Evolutionary conservation across 1,284 basidiomycete genomes (phyloP).

Genomic region (Leccinum huronense): DNA sequence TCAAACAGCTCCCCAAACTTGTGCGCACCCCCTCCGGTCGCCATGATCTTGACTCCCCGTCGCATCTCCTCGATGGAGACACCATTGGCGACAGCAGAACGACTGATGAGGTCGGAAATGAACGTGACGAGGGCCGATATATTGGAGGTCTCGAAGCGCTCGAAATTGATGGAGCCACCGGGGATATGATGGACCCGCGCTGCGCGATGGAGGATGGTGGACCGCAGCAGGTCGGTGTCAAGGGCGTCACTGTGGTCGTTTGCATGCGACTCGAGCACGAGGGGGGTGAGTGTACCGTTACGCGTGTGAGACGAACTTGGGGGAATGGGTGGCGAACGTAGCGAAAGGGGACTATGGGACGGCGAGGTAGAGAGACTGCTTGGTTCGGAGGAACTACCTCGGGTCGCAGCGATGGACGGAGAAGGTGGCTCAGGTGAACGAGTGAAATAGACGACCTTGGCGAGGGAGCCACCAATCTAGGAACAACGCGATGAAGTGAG

Average conservation of each 20-base stretch:
- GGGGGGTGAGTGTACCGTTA: slow-evolving; percentile 82
- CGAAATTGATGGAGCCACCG: slow-evolving; percentile 96
- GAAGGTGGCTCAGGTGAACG: slow-evolving; percentile 78
- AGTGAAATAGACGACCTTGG: slow-evolving; percentile 99
- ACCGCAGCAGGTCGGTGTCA: slow-evolving; percentile 52
- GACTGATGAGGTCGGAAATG: slow-evolving; percentile 84
- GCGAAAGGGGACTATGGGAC: slow-evolving; percentile 33
- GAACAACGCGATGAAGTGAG: slow-evolving; percentile 7
- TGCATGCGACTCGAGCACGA: slow-evolving; percentile 57
- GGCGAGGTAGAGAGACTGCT: slow-evolving; percentile 53
- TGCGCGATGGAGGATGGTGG: slow-evolving; percentile 65
- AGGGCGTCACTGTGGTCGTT: slow-evolving; percentile 37
- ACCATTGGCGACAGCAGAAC: slow-evolving; percentile 84
- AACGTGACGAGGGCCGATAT: slow-evolving; percentile 87
- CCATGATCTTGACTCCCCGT: slow-evolving; percentile 93
- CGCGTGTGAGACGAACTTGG: slow-evolving; percentile 38
- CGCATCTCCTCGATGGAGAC: slow-evolving; percentile 93
- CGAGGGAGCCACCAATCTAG: slow-evolving; percentile 94
- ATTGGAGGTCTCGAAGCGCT: slow-evolving; percentile 93
- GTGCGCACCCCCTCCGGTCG: slow-evolving; percentile 97
- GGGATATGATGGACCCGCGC: slow-evolving; percentile 79
- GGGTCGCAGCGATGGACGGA: slow-evolving; percentile 60
- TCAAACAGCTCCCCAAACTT: slow-evolving; percentile 87
- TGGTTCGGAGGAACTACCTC: slow-evolving; percentile 46
- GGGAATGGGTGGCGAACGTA: slow-evolving; percentile 39